Base-by-base conservation (phyloP, 2,329 filamentous ascomycete species). In the Colletotrichum eleusines region DNA sequence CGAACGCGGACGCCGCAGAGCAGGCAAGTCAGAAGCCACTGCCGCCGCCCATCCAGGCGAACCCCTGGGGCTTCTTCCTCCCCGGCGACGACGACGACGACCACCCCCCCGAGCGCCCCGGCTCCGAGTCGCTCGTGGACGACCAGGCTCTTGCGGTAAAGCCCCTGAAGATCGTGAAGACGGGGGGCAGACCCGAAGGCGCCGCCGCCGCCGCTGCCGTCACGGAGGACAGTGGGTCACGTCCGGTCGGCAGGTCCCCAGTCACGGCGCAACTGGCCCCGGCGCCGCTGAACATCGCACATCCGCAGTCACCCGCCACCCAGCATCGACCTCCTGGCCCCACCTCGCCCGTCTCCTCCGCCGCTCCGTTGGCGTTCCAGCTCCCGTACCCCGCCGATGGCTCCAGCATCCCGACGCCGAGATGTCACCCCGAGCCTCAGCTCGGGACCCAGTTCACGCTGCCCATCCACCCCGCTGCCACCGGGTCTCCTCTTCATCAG, bases 21-120 rank as follows among this genome's bases (percentile, higher is more conserved):
- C 53, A 38, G 9, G 23, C 28, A 23, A 23, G 20, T 18, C 57
- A 55, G 63, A 57, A 72, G 20, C 58, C 40, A 4, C 69, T 60
- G 11, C 58, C 40, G 18, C 69, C 59, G 11, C 23, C 62, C 23
- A 8, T 59, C n/a, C 72, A 73, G 53, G 72, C 72, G 31, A 74
- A 74, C 33, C 72, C 71, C 20, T 73, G 72, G 72, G 72, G 72
- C 5, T 73, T 72, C 71, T 74, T 73, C 67, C 58, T 73, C 20
- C 55, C 42, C 7, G 63, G 71, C 28, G 57, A 66, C 33, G 8
- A 28, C 46, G 23, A 26, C 14, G n/a, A n/a, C n/a, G n/a, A 72
- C 40, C 50, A 66, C 23, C 26, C 35, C 38, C 58, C 65, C 23
- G 33, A 53, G 26, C 26, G 40, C 46, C n/a, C 20, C 5, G 54